A percentile compares a stretch with the other conserved stretches of the same genome.
phyloP scores from a whole-genome alignment of 345 rosid species.

The Lepidium sativum region DNA sequence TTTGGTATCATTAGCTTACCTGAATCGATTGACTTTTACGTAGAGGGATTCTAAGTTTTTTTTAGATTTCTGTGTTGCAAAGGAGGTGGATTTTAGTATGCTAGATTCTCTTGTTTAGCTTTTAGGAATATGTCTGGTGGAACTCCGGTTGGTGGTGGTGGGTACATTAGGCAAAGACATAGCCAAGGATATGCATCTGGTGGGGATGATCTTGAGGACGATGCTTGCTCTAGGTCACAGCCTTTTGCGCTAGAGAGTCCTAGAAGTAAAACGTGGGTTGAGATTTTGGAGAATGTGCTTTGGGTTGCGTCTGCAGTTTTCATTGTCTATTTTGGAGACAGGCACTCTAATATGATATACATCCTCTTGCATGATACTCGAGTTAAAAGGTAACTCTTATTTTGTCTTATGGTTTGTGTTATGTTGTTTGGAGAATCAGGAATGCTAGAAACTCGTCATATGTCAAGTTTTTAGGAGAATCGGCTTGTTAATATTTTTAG shows the following conservation, averaged over 20 bases:
- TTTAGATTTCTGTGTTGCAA: background rate
- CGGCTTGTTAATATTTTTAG: background rate
- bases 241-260: conserved; percentile 38
- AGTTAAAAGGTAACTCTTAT: conserved; percentile 50
- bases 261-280: conserved; percentile 49
- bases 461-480: background rate
- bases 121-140: conserved; percentile 79
- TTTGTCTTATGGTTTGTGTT: background rate
- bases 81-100: background rate
- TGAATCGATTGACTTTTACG: background rate
- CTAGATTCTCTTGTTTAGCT: background rate
- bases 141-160: conserved; percentile 80
- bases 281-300: conserved; percentile 64
- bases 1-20: background rate
- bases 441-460: background rate
- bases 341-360: conserved; percentile 60
- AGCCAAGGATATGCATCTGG: conserved; percentile 88
- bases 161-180: conserved; percentile 89
- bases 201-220: conserved; percentile 86
- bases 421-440: background rate
- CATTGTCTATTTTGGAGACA: conserved; percentile 75
- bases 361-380: conserved; percentile 69
- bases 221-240: conserved; percentile 68
- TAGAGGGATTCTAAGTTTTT: background rate
- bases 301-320: conserved; percentile 82